These are phyloP conservation scores for Harringtonia aguacate DNA, from an alignment of 2,329 filamentous ascomycete species.

Conservation along the genomic window DNA sequence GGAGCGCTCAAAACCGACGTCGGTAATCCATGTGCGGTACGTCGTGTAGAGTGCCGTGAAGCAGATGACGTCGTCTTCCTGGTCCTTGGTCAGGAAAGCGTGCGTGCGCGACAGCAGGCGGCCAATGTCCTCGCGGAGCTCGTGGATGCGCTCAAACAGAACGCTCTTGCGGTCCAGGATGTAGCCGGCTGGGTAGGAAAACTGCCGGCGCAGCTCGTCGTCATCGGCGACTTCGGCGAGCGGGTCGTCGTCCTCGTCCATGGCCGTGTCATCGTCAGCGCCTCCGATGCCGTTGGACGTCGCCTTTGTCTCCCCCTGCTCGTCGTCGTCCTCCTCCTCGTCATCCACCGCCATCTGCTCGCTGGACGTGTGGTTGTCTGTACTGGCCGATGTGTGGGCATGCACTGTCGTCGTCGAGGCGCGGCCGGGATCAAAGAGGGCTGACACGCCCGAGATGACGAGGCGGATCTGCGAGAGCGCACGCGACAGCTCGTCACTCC, in stretches of 20 bases:
- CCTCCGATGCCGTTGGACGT: constrained; percentile 30
- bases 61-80: constrained; percentile 91
- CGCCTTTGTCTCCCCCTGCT: too few species aligned
- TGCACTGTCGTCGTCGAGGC: constrained; percentile 45
- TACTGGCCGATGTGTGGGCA: constrained; percentile 14
- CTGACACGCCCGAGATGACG: constrained; percentile 82
- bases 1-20: constrained; percentile 91
- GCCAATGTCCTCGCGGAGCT: constrained; percentile 70
- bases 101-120: constrained; percentile 75
- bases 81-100: constrained; percentile 67
- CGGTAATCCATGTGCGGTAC: constrained; percentile 93
- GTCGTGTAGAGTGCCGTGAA: constrained; percentile 89
- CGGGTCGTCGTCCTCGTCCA: constrained; percentile 41
- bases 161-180: constrained; percentile 51
- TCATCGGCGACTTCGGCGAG: constrained; percentile 61
- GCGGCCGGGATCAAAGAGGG: constrained; percentile 73
- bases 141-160: constrained; percentile 68
- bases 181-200: constrained; percentile 83
- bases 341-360: not conserved
- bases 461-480: constrained; percentile 80
- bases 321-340: not conserved
- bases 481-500: constrained; percentile 92
- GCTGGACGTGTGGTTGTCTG: constrained; percentile 23
- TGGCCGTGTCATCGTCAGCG: constrained; percentile 32
- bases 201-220: constrained; percentile 74